Conservation (phyloP, 73 alveolate species). For the Paramecium biaurelia region DNA sequence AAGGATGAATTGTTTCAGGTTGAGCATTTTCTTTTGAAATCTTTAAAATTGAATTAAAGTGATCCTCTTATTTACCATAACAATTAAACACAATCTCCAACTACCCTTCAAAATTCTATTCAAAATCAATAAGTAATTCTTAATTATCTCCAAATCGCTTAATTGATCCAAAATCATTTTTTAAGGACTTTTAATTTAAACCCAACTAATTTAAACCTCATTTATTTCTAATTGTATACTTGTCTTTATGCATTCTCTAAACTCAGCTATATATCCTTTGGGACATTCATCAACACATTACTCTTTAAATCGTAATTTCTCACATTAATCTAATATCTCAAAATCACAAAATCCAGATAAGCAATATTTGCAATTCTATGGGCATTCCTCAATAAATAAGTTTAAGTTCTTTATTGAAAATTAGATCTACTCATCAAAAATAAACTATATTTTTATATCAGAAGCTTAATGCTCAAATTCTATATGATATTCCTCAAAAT, state of each 20-base stretch:
- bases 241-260: not conserved
- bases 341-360: not conserved
- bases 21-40: not conserved
- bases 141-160: not conserved
- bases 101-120: not conserved
- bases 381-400: not conserved
- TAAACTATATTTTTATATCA: not conserved
- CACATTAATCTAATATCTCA: not conserved
- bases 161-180: not conserved
- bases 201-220: not conserved
- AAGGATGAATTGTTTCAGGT: slow-evolving; percentile 7
- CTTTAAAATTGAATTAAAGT: not conserved
- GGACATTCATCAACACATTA: slow-evolving; percentile 20
- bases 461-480: not conserved
- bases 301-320: not conserved
- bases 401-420: not conserved
- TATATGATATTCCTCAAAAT: not conserved
- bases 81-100: not conserved
- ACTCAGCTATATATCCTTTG: not conserved
- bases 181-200: not conserved
- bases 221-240: not conserved
- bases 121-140: not conserved
- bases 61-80: not conserved
- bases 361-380: not conserved
- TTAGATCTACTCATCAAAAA: not conserved